Evolutionary conservation across 1,284 basidiomycete genomes (phyloP), one percentile per base, ranked within the genome.

Genomic region (Xerocomus minutiporus): DNA sequence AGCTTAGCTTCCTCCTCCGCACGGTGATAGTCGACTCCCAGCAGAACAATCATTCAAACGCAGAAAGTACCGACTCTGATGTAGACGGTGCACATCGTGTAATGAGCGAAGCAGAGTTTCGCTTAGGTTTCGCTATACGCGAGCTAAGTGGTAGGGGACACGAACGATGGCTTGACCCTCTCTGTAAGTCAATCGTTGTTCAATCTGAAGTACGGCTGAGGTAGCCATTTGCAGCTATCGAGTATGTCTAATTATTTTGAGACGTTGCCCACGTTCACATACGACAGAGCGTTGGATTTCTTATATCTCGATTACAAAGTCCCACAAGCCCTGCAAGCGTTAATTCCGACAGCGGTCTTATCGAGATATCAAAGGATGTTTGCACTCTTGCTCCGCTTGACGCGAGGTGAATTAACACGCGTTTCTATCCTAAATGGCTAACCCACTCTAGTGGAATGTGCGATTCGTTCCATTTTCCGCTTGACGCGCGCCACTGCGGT

Each of bases 341-440:
- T 94, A 8, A 84, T 95, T 32, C 82, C 88, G 0, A 72, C 78
- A 0, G 74, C 79, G 1, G 78, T 88, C 35, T 70, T 93, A 35
- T 83, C 80, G n/a, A 93, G 93, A 67, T 94, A 93, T 64, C 89
- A 93, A 60, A 73, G 85, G 28, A 73, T 93, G 52, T 91, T 93
- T 65, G 79, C 86, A 1, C 83, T 93, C 59, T 76, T 92, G 34
- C 73, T 95, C 25, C 79, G 91, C 23, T 72, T 94, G 26, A 76
- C 85, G 59, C 77, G 92, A 74, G 88, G 89, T 88, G 60, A 38
- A 74, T 57, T 35, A 5, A 20, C 36, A 11, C 15, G 11, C 32
- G 23, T 28, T 28, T 15, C 28, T 23, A 28, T 45, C 6, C 15
- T 45, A 36, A 32, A 11, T 50, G 2, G 41, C 50, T 63, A 34